Evolutionary conservation across 2,329 filamentous ascomycete species (phyloP).

Genomic region (Fusarium pilosicola): DNA sequence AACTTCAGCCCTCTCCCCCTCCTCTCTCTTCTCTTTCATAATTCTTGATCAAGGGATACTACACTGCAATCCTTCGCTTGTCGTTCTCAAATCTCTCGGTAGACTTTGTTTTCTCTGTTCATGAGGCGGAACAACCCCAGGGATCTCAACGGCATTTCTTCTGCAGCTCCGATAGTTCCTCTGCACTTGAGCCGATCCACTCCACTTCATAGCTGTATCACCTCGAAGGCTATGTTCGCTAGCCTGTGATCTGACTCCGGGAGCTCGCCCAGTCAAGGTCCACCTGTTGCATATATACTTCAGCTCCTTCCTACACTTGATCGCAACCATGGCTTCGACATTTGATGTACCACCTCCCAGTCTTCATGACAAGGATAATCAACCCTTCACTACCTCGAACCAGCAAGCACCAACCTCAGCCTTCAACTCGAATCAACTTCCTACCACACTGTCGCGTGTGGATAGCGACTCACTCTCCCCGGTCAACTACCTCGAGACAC

Average conservation of each 20-base stretch:
- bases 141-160: constrained; percentile 27
- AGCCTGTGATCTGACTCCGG: constrained; percentile 46
- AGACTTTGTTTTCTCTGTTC: background rate
- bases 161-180: constrained; percentile 26
- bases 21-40: constrained; percentile 34
- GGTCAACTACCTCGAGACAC: constrained; percentile 54
- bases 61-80: constrained; percentile 15
- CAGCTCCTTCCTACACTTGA: constrained; percentile 34
- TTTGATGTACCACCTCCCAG: constrained; percentile 55
- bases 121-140: constrained; percentile 11
- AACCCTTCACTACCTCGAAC: constrained; percentile 34
- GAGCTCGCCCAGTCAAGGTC: constrained; percentile 40
- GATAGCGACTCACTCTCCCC: constrained; percentile 47
- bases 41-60: constrained; percentile 28
- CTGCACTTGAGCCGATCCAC: constrained; percentile 28
- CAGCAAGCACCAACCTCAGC: constrained; percentile 47
- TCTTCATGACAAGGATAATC: constrained; percentile 50
- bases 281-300: constrained; percentile 50
- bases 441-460: constrained; percentile 56
- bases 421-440: constrained; percentile 53
- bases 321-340: constrained; percentile 56
- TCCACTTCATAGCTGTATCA: constrained; percentile 27
- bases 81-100: constrained; percentile 1
- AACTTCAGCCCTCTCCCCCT: constrained; percentile 42
- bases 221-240: constrained; percentile 47